A percentile compares a stretch with the other conserved stretches of the same genome.
These are phyloP conservation scores for Solanum pinnatisectum DNA, from an alignment of 257 asterid species.

Conservation along the genomic window DNA sequence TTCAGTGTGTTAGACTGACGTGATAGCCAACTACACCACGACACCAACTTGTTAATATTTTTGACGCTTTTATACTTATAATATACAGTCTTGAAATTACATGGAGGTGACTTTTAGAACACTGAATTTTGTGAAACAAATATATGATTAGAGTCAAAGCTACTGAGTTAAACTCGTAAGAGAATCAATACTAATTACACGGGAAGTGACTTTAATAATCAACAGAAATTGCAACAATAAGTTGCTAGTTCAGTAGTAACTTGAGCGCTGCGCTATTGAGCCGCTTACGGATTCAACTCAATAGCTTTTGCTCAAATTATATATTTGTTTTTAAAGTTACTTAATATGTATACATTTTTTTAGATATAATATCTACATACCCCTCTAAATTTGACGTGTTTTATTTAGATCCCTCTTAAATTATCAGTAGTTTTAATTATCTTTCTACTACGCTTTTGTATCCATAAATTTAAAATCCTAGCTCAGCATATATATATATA, in stretches of 20 bases:
- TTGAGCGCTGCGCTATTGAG: too few relatives aligned
- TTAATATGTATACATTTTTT: not conserved
- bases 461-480: not conserved
- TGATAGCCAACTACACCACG: too few relatives aligned
- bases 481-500: not conserved
- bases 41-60: slow-evolving; percentile 8
- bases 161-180: too few relatives aligned
- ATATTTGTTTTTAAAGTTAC: not conserved
- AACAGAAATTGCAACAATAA: not conserved
- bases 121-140: too few relatives aligned
- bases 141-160: too few relatives aligned
- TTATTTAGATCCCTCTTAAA: not conserved
- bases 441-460: not conserved
- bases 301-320: not conserved
- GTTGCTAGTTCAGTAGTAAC: not conserved
- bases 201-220: not conserved
- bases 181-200: too few relatives aligned
- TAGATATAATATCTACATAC: not conserved
- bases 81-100: not conserved
- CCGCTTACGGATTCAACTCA: not conserved
- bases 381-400: not conserved
- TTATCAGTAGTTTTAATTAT: not conserved
- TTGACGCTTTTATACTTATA: not conserved
- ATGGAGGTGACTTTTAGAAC: not conserved
- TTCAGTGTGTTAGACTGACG: too few relatives aligned